These are phyloP conservation scores for Seiridium unicorne DNA, from an alignment of 2,329 filamentous ascomycete species.

Conservation along the genomic window DNA sequence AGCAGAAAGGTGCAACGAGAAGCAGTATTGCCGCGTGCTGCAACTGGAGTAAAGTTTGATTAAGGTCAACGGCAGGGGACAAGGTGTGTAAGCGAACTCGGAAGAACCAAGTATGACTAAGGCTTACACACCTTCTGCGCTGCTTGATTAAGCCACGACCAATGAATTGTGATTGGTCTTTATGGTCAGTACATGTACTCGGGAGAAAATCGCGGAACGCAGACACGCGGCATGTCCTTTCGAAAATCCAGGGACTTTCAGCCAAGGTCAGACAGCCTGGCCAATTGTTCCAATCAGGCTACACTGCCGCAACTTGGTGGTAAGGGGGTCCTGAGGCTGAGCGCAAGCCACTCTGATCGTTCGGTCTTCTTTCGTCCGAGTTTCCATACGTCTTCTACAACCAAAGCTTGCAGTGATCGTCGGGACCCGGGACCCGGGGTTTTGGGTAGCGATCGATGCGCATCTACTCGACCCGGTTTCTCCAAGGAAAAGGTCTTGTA, in stretches of 20 bases:
- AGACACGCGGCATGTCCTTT: not conserved
- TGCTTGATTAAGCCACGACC: not conserved
- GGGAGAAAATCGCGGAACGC: not conserved
- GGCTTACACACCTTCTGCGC: not conserved
- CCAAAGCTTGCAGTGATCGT: not conserved
- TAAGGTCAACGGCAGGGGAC: not conserved
- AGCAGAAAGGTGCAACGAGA: not conserved
- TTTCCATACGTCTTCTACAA: not conserved
- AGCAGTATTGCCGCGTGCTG: not conserved
- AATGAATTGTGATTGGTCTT: not conserved
- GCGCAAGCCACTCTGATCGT: not conserved
- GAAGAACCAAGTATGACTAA: not conserved
- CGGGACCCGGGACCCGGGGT: not conserved
- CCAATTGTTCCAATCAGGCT: too few species aligned
- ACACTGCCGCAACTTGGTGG: too few species aligned
- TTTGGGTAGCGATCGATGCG: not conserved
- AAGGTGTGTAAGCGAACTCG: not conserved
- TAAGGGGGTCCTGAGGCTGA: not conserved
- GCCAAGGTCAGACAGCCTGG: too few species aligned
- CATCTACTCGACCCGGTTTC: not conserved
- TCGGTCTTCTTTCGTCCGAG: not conserved
- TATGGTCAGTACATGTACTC: not conserved
- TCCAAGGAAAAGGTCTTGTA: too few species aligned
- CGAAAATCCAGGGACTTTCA: not conserved
- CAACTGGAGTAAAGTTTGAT: not conserved